Base-by-base conservation (phyloP, 2,329 filamentous ascomycete species). In the Westerdykella sp. region DNA sequence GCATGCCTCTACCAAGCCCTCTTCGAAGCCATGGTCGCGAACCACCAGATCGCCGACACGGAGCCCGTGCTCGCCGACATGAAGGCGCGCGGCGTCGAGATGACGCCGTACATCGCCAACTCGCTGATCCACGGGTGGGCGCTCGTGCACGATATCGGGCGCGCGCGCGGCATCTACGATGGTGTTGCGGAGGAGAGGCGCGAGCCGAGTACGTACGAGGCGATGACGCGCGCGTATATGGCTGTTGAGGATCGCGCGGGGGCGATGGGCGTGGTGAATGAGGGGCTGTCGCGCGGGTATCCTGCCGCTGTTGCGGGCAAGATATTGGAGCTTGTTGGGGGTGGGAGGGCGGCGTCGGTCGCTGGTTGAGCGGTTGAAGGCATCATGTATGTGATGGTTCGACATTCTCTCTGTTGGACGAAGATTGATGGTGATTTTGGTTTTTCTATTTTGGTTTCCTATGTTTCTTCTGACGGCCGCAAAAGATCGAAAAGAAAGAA, bases 41-140 rank as follows among this genome's bases (percentile, higher is more conserved):
- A 97, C 69, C 87, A 95, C 68, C 76, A 80, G 47, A 89, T 96
- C 35, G 73, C 75, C 22, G 62, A 63, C 47, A 91, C 88, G 0
- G 82, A 90, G 59, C 68, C 80, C 1, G 69, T 95, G 6, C 78
- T 97, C 14, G 70, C 72, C 16, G 77, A 87, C 54, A 97, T 98
- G 93, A 76, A 74, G 42, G 67, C 71, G 39, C 81, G 80, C 46
- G 72, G 80, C 31, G 83, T 98, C 10, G 84, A 89, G 57, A 81
- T 97, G 74, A 97, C 93, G 2, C 85, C 93, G 0, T 98, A 98
- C 71, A 97, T 98, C 62, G 93, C 93, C 62, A 98, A 98, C 73
- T 95, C 91, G 5, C 77, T 98, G 37, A 97, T 98, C 60, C 90
- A 97, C 62, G 93, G 93, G 50, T 98, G 93, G 91, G 87, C 91